A percentile compares a stretch with the other conserved stretches of the same genome.
Evolutionary conservation across 2,329 filamentous ascomycete species (phyloP).

Genomic region (Coniochaeta ligniaria): DNA sequence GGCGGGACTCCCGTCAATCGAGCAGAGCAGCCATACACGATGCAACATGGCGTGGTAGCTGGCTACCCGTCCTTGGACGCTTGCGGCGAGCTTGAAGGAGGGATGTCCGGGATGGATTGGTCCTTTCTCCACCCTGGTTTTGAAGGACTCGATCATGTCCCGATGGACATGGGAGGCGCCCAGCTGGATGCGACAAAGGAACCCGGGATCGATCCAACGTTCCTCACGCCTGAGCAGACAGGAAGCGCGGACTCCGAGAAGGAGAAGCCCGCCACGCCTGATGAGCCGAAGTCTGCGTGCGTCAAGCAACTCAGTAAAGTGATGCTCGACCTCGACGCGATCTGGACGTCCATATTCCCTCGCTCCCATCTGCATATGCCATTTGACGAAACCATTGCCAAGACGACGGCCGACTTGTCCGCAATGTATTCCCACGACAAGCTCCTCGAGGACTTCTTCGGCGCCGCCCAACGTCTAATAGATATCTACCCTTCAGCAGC

Average conservation of each 20-base stretch:
- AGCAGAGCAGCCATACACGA: not conserved
- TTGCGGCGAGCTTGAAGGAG: not conserved
- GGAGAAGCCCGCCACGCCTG: slow-evolving; percentile 7
- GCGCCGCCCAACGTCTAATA: slow-evolving; percentile 24
- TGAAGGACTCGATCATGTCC: not conserved
- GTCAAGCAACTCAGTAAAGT: slow-evolving; percentile 11
- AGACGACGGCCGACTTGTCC: slow-evolving; percentile 14
- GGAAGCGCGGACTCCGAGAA: slow-evolving; percentile 4
- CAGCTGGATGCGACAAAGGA: not conserved
- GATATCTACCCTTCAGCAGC: slow-evolving; percentile 25
- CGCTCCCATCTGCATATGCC: slow-evolving; percentile 17
- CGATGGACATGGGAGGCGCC: not conserved
- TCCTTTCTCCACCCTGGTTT: not conserved
- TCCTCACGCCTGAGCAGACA: not conserved
- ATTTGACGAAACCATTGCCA: slow-evolving; percentile 12
- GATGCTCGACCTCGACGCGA: slow-evolving; percentile 18
- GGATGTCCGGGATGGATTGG: not conserved
- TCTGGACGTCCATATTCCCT: slow-evolving; percentile 12
- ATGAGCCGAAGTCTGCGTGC: not conserved
- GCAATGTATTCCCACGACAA: slow-evolving; percentile 16
- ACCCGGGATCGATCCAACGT: not conserved
- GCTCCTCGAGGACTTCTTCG: slow-evolving; percentile 26
- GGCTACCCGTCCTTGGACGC: too few relatives aligned
- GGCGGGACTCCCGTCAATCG: slow-evolving; percentile 8
- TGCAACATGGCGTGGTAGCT: too few relatives aligned